Evolutionary conservation across 306 rosid genomes (phyloP), one percentile per base, ranked within the genome.

Genomic region (Astragalus membranaceus): DNA sequence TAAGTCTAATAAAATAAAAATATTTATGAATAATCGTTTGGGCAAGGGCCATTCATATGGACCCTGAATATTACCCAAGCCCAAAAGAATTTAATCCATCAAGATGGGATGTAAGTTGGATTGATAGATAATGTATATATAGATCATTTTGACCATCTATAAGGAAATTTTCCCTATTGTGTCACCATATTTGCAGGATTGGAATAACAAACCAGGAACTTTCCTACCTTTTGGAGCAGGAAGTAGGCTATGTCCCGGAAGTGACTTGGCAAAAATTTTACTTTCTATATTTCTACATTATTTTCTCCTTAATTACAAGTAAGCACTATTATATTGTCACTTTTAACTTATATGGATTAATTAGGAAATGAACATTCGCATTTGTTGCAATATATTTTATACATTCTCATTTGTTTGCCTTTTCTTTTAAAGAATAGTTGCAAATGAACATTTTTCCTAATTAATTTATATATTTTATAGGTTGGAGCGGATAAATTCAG

Each of bases 401-500:
- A n/a, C n/a, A n/a, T 44, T 10, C 49, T 44, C 14, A 44, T 9
- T 41, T 44, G 14, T 11, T 44, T 44, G 10, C 4, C 5, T 12
- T 44, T 20, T n/a, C n/a, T 44, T 44, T 44, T 10, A 12, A 44
- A 6, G 14, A 44, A 44, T 10, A 44, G 49, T 44, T 44, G 4
- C 6, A 11, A 44, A 44, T 10, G 4, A 2, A 10, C 5, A 6
- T 50, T 6, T 48, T 16, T 49, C 2, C 23, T 20, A 20, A 15
- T 4, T 10, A 16, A 49, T 49, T 15, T 5, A 26, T 61, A 1
- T 12, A 13, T 33, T 23, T 50, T 50, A 50, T 80, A 84, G 87
- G 78, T 79, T 87, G 36, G 87, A 84, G 80, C 37, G 20, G 54
- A 58, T 69, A 16, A 87, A 79, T 50, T 78, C 81, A 5, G 73